Percentiles rank a stretch among this genome's conserved stretches.
Evolutionary conservation across 192 early-diverging fungal genomes (phyloP).

Genomic region (Coemansia sp.): DNA sequence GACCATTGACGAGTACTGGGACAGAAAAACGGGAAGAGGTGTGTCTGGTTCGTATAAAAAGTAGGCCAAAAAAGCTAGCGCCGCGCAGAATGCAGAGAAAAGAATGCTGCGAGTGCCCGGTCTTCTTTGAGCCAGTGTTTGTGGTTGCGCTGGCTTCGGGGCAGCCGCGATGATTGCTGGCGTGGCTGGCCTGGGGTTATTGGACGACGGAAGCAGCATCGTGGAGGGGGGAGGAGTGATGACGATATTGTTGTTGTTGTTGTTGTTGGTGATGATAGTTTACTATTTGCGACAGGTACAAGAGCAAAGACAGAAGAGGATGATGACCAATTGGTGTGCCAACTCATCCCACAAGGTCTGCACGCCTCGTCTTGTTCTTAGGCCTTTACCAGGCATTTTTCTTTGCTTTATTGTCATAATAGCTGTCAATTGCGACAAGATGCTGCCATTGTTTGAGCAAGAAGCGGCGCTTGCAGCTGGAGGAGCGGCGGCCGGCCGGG

Average conservation of each 20-base stretch:
- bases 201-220: too few species aligned
- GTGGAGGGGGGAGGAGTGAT: neutral
- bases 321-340: too few species aligned
- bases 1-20: slow-evolving; percentile 9
- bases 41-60: neutral
- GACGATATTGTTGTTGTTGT: neutral
- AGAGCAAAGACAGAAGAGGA: neutral
- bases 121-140: too few species aligned
- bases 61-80: neutral
- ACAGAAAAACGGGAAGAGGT: neutral
- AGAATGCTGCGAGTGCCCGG: neutral
- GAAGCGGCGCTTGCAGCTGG: too few species aligned
- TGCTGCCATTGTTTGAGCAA: too few species aligned
- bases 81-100: neutral
- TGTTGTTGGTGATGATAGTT: neutral
- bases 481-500: too few species aligned
- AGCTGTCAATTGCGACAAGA: too few species aligned
- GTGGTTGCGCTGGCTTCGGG: neutral
- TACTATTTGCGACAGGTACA: neutral
- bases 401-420: too few species aligned
- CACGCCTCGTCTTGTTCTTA: too few species aligned
- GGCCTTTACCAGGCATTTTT: too few species aligned
- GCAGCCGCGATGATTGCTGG: neutral
- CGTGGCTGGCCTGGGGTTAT: too few species aligned
- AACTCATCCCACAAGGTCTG: too few species aligned